Evolutionary conservation across 2,329 filamentous ascomycete genomes (phyloP).

Genomic region (Xylariaceae sp.): DNA sequence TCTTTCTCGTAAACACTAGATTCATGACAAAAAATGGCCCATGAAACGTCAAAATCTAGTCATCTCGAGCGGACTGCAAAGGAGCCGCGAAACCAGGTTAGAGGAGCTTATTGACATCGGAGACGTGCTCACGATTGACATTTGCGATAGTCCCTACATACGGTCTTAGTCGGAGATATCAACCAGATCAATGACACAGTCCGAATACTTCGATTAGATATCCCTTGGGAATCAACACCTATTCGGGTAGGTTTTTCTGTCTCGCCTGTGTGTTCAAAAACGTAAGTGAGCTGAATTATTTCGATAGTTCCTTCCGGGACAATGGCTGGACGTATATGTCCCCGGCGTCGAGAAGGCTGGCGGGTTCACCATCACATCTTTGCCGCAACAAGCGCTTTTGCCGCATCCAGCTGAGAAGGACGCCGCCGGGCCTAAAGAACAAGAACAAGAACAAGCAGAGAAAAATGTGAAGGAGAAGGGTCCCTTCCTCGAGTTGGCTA

Average conservation of each 20-base stretch:
- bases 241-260: slow-evolving; percentile 42
- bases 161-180: slow-evolving; percentile 58
- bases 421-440: not conserved
- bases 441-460: not conserved
- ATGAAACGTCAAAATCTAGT: slow-evolving; percentile 34
- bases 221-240: slow-evolving; percentile 43
- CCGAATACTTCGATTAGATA: slow-evolving; percentile 62
- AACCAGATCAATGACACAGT: slow-evolving; percentile 63
- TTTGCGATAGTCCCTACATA: slow-evolving; percentile 48
- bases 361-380: slow-evolving; percentile 83
- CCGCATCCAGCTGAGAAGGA: slow-evolving; percentile 13
- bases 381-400: slow-evolving; percentile 54
- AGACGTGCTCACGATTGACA: slow-evolving; percentile 1
- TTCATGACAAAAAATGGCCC: no score
- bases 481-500: slow-evolving; percentile 69
- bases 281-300: slow-evolving; percentile 16
- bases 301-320: slow-evolving; percentile 69
- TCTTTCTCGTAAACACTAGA: no score
- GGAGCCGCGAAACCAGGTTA: slow-evolving; percentile 64
- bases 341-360: slow-evolving; percentile 67
- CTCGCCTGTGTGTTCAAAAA: not conserved
- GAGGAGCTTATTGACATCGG: not conserved
- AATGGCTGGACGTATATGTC: slow-evolving; percentile 83
- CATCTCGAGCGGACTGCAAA: slow-evolving; percentile 71
- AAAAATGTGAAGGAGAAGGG: not conserved